Conservation (phyloP, 257 asterid species). For the Gynochthodes officinalis region DNA sequence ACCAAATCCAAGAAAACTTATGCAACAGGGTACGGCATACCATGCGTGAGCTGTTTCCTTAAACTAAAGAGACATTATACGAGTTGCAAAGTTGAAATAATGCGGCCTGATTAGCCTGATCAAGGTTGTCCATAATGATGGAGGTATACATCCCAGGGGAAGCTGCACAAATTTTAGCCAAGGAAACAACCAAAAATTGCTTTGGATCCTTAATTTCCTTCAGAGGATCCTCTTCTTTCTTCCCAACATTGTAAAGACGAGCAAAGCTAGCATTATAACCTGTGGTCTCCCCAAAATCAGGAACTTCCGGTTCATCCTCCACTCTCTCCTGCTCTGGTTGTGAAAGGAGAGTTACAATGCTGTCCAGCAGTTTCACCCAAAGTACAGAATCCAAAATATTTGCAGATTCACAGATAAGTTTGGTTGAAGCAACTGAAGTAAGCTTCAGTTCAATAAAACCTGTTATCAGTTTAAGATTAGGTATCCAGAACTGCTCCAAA, state of each 20-base stretch:
- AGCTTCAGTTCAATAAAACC: conserved; percentile 76
- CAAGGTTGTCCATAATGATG: conserved; percentile 58
- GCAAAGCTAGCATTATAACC: conserved; percentile 79
- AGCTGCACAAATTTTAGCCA: conserved; percentile 61
- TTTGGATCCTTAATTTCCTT: conserved; percentile 79
- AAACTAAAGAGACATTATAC: conserved; percentile 52
- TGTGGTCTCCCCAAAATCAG: conserved; percentile 74
- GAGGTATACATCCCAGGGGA: conserved; percentile 65
- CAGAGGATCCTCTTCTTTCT: conserved; percentile 86
- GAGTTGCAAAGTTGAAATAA: conserved; percentile 67
- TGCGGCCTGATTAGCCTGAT: conserved; percentile 74
- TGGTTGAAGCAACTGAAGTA: conserved; percentile 80
- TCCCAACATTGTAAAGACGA: conserved; percentile 72
- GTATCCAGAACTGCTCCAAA: conserved; percentile 81
- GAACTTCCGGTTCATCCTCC: conserved; percentile 77
- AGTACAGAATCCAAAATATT: conserved; percentile 55
- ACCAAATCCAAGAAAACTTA: not conserved
- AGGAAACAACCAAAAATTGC: conserved; percentile 66
- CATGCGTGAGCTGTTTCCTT: conserved; percentile 29
- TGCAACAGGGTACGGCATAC: conserved; percentile 28
- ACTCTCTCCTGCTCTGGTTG: conserved; percentile 77
- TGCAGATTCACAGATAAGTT: conserved; percentile 66
- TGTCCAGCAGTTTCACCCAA: conserved; percentile 87
- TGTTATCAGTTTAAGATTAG: conserved; percentile 67
- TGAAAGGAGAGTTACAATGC: conserved; percentile 81